Conservation (phyloP, 495 filamentous ascomycete species). For the Neohortaea acidophila region DNA sequence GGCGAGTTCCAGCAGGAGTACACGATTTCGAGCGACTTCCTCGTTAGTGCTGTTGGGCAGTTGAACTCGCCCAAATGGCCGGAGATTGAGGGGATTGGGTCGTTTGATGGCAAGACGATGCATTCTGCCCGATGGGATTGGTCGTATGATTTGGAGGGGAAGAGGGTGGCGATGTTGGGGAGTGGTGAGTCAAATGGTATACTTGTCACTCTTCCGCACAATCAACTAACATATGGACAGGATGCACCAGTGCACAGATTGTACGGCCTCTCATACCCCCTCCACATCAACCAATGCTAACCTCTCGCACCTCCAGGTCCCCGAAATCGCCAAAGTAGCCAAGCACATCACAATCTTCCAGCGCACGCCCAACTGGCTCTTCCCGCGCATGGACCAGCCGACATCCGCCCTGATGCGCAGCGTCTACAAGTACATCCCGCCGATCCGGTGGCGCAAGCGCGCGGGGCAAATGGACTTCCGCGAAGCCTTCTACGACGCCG, state of each 20-base stretch:
- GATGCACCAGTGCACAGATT: constrained; percentile 58
- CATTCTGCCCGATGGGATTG: constrained; percentile 36
- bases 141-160: constrained; percentile 37
- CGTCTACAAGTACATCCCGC: constrained; percentile 32
- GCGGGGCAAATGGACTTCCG: constrained; percentile 34
- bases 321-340: constrained; percentile 42
- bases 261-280: no score
- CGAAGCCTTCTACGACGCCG: constrained; percentile 29
- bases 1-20: constrained; percentile 32
- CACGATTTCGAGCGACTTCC: constrained; percentile 37
- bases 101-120: constrained; percentile 42
- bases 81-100: constrained; percentile 39
- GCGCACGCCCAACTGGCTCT: constrained; percentile 53
- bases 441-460: constrained; percentile 33
- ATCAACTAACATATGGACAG: constrained; percentile 20
- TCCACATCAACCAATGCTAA: no score
- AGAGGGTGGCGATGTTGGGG: constrained; percentile 34
- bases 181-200: constrained; percentile 20
- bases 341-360: constrained; percentile 49
- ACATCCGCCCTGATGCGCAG: constrained; percentile 27
- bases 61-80: constrained; percentile 46
- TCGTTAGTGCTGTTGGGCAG: constrained; percentile 50
- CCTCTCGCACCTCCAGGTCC: no score
- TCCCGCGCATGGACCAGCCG: constrained; percentile 32
- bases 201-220: no score